These are phyloP conservation scores for Termitomyces bulborhizus DNA, from an alignment of 768 basidiomycete species.

Conservation along the genomic window DNA sequence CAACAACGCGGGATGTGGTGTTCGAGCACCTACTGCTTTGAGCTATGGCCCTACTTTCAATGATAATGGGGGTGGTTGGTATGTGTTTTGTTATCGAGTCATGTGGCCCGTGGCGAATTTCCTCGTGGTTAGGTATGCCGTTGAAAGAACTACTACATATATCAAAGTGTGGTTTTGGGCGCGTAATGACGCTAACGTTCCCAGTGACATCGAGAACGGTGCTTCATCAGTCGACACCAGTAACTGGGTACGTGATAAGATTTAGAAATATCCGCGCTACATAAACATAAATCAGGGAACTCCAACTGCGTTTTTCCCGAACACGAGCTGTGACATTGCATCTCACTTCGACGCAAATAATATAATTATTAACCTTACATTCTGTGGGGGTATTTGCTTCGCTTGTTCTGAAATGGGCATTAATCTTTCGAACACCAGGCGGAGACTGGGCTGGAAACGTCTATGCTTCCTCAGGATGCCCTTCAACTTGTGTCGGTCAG, in stretches of 20 bases:
- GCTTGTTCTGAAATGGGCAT: not conserved
- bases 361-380: conserved; percentile 57
- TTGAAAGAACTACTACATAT: conserved; percentile 48
- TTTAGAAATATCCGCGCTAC: not conserved
- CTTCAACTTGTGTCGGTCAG: conserved; percentile 51
- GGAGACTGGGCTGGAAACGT: conserved; percentile 54
- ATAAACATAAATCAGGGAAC: conserved; percentile 32
- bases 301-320: conserved; percentile 55
- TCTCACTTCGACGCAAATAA: conserved; percentile 49
- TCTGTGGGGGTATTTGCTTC: conserved; percentile 22
- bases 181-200: conserved; percentile 40
- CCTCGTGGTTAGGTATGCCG: conserved; percentile 41
- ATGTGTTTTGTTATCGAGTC: conserved; percentile 9
- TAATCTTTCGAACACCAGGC: conserved; percentile 15
- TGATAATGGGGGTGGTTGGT: conserved; percentile 54
- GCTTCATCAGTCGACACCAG: conserved; percentile 34
- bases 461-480: conserved; percentile 37
- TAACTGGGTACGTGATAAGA: conserved; percentile 40
- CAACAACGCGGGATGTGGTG: conserved; percentile 40
- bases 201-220: conserved; percentile 39
- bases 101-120: not conserved
- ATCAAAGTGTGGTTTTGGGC: conserved; percentile 76
- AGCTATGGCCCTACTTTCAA: conserved; percentile 60
- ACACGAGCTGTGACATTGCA: conserved; percentile 52
- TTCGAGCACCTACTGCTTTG: conserved; percentile 25